Evolutionary conservation across 176 grass and related monocot species (phyloP).

Genomic region (Bonia amplexicaulis): DNA sequence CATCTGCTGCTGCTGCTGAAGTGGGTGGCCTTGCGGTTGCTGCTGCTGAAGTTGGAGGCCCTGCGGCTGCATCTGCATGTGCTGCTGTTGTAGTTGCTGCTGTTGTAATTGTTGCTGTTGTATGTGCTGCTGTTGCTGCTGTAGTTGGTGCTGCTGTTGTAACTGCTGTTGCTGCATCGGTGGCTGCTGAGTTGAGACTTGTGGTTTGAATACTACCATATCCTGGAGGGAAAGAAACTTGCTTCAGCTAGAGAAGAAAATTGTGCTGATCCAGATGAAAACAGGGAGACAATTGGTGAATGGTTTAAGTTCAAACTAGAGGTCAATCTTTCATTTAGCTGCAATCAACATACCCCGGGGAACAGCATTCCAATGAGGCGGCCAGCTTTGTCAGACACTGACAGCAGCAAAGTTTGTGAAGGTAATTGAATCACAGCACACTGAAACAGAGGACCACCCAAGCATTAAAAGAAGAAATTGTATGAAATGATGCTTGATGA

Average conservation of each 20-base stretch:
- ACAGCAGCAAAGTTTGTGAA: conserved; percentile 91
- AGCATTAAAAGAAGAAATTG: conserved; percentile 25
- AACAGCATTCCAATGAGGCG: conserved; percentile 96
- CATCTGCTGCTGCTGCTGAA: conserved; percentile 19
- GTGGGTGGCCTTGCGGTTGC: conserved; percentile 29
- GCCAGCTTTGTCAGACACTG: conserved; percentile 85
- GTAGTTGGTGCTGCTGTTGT: conserved; percentile 40
- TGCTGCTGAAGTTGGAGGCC: conserved; percentile 37
- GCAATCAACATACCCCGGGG: conserved; percentile 65
- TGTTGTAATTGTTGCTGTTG: conserved; percentile 29
- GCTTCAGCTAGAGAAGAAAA: conserved; percentile 12
- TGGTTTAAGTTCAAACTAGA: neutral
- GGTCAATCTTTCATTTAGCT: neutral
- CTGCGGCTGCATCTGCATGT: conserved; percentile 56
- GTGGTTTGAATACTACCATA: conserved; percentile 99
- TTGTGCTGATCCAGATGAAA: conserved; percentile 16
- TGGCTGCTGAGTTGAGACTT: conserved; percentile 75
- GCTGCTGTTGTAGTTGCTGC: conserved; percentile 47
- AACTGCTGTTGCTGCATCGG: conserved; percentile 26
- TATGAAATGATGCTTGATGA: conserved; percentile 4
- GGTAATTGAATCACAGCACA: conserved; percentile 96
- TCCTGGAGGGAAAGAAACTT: conserved; percentile 36
- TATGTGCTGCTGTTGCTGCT: conserved; percentile 20
- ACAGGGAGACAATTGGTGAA: neutral
- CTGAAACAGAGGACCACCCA: conserved; percentile 38